Conservation (phyloP, 2,329 filamentous ascomycete species). For the Phyllosticta capitalensis region DNA sequence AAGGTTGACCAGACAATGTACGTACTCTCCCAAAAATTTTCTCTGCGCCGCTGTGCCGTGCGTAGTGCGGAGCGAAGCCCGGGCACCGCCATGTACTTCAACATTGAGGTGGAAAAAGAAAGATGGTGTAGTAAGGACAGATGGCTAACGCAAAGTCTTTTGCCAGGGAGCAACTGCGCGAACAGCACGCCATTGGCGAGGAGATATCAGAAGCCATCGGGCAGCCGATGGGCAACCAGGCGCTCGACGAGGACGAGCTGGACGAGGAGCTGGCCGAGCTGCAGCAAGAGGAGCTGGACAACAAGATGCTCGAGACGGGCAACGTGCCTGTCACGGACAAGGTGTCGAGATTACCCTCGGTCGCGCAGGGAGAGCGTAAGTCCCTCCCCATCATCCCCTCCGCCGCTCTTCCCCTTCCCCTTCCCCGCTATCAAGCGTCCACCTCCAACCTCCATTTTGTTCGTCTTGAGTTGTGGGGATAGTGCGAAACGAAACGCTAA, state of each 20-base stretch:
- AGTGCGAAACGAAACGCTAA: not conserved
- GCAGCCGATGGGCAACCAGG: constrained; percentile 53
- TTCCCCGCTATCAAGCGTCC: too few relatives aligned
- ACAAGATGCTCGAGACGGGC: constrained; percentile 86
- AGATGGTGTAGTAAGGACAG: not conserved
- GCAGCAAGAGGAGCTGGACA: constrained; percentile 87
- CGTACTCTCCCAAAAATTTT: constrained; percentile 26
- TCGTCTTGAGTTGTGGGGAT: too few relatives aligned
- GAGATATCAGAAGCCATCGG: constrained; percentile 86
- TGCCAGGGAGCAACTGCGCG: constrained; percentile 82
- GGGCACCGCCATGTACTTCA: not conserved
- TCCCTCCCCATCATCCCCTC: constrained; percentile 17
- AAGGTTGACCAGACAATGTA: constrained; percentile 95
- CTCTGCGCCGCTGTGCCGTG: not conserved
- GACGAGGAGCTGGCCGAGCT: constrained; percentile 76
- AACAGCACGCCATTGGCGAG: constrained; percentile 87
- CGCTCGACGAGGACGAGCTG: constrained; percentile 77
- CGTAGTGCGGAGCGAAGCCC: not conserved
- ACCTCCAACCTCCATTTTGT: too few relatives aligned
- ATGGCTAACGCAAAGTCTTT: too few relatives aligned
- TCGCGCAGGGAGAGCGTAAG: constrained; percentile 67
- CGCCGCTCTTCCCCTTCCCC: too few relatives aligned
- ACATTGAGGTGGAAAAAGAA: not conserved
- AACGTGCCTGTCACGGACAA: constrained; percentile 72
- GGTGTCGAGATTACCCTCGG: constrained; percentile 66